phyloP scores from a whole-genome alignment of 257 asterid genomes.

The Cordia subcordata region DNA sequence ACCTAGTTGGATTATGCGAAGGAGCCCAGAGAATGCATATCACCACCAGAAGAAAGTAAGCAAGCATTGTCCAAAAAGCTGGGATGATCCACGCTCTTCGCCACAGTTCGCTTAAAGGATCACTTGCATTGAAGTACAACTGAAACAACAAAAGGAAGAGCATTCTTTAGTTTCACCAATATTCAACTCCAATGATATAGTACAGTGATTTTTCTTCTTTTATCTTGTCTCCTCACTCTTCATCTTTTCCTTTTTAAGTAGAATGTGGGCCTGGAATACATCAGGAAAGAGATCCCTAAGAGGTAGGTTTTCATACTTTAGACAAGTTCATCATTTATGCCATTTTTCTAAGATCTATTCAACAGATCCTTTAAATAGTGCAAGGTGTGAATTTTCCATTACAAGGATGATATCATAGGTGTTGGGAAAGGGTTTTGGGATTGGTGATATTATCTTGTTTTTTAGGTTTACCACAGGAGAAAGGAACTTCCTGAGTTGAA shows the following conservation, averaged over 20 bases:
- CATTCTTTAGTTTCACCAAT: background rate
- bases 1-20: conserved; percentile 92
- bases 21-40: conserved; percentile 91
- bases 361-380: background rate
- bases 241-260: too few species aligned
- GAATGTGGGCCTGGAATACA: too few species aligned
- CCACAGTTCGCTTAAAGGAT: conserved; percentile 86
- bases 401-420: background rate
- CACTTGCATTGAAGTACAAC: conserved; percentile 95
- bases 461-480: background rate
- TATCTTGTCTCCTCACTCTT: too few species aligned
- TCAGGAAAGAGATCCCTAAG: too few species aligned
- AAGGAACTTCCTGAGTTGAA: background rate
- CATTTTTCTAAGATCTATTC: background rate
- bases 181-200: background rate
- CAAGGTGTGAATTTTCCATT: background rate
- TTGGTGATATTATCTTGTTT: background rate
- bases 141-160: conserved; percentile 30
- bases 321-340: too few species aligned
- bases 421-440: background rate
- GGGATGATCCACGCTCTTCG: conserved; percentile 94
- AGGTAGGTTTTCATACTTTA: too few species aligned
- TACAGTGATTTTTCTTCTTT: background rate
- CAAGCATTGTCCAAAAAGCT: conserved; percentile 87
- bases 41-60: conserved; percentile 65